Base-by-base conservation (phyloP, 2,329 filamentous ascomycete genomes). In the Aspergillus aculeatinus region DNA sequence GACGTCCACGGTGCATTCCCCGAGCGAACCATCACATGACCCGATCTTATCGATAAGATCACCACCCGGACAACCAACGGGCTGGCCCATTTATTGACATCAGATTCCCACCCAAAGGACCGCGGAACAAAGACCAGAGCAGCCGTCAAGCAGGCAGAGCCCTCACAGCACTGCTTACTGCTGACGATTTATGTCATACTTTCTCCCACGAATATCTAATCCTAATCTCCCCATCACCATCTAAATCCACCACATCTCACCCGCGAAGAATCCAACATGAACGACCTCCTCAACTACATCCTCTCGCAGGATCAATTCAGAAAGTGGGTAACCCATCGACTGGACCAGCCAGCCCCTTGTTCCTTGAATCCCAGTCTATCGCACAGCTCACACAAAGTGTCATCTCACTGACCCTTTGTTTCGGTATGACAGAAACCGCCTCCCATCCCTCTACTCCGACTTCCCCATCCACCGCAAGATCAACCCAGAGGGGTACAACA, bases 361-460 rank as follows among this genome's bases (percentile, higher is more conserved):
- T 2, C 27, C 75, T 16, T 44, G 3, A 19, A 44, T 77, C 7
- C 78, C 80, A 29, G 7, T 10, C 27, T 9, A 29, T 29, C 62
- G 29, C 42, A 52, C 35, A 48, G 23, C 16, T 48, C 48, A 35
- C 58, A 27, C 39, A 16, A 6, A 47, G 25, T 11, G 5, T 12
- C 33, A 6, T 14, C 23, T n/a, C 42, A 35, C 48, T 48, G 23
- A 59, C 3, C 23, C 23, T 23, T 23, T 23, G 23, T 4, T 4
- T 23, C 5, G 23, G 4, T 4, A 23, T 23, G 23, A 23, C 48
- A 92, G 89, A 78, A 85, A 88, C 64, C 90, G 92, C 53, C 83
- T 96, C 12, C 88, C 91, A 12, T 93, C 92, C 5, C 86, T 96
- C 50, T 96, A 96, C 78, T 93, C 92, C 51, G 92, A 96, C 74